Evolutionary conservation across 768 basidiomycete genomes (phyloP).

Genomic region (Tricholoma hemisulphureum): DNA sequence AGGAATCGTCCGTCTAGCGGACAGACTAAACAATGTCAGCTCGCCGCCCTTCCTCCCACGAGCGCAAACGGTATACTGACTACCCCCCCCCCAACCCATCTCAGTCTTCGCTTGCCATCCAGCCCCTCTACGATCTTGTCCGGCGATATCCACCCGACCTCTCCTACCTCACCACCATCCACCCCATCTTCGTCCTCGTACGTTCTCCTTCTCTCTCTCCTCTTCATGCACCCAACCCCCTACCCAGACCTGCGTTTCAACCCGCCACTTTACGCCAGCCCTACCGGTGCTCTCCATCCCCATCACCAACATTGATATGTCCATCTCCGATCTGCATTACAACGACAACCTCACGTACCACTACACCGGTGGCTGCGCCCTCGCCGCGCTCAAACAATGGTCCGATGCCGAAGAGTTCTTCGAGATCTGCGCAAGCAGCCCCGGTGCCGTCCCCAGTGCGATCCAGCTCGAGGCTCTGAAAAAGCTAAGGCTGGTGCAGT

Average conservation of each 20-base stretch:
- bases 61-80: neutral
- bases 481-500: slow-evolving; percentile 75
- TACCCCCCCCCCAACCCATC: too few relatives aligned
- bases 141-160: slow-evolving; percentile 57
- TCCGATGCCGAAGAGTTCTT: slow-evolving; percentile 71
- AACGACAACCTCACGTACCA: slow-evolving; percentile 84
- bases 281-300: slow-evolving; percentile 61
- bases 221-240: neutral
- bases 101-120: slow-evolving; percentile 46
- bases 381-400: slow-evolving; percentile 66
- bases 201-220: slow-evolving; percentile 17
- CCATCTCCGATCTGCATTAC: slow-evolving; percentile 65
- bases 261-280: slow-evolving; percentile 52
- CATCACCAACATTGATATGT: slow-evolving; percentile 62
- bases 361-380: slow-evolving; percentile 74
- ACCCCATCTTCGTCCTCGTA: slow-evolving; percentile 65
- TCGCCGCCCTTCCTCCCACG: neutral
- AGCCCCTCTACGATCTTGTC: slow-evolving; percentile 59
- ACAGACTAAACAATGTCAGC: slow-evolving; percentile 50
- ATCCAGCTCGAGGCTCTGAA: slow-evolving; percentile 87
- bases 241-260: slow-evolving; percentile 55
- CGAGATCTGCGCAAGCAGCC: slow-evolving; percentile 73
- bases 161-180: slow-evolving; percentile 66
- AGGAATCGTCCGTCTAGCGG: slow-evolving; percentile 55
- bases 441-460: slow-evolving; percentile 55